Evolutionary conservation across 306 rosid genomes (phyloP).

Genomic region (Casuarina glauca): DNA sequence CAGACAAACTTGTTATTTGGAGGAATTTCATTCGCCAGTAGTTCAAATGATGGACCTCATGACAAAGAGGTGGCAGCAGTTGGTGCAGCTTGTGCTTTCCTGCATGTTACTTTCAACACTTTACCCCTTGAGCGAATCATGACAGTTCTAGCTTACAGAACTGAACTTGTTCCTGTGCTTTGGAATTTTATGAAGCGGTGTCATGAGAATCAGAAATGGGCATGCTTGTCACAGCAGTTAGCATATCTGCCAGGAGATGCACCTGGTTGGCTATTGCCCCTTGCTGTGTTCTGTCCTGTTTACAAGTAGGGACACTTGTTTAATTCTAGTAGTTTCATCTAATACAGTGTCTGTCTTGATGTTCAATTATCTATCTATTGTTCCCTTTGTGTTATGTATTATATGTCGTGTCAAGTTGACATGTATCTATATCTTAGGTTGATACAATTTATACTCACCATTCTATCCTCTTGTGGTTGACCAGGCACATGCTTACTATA

Average conservation of each 20-base stretch:
- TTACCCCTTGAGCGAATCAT: slow-evolving; percentile 84
- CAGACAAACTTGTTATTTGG: slow-evolving; percentile 84
- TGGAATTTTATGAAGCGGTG: slow-evolving; percentile 94
- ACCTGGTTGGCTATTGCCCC: slow-evolving; percentile 95
- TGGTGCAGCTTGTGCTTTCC: slow-evolving; percentile 88
- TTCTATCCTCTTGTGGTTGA: slow-evolving; percentile 29
- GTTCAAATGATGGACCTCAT: slow-evolving; percentile 50
- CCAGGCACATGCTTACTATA: slow-evolving; percentile 93
- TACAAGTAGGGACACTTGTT: slow-evolving; percentile 68
- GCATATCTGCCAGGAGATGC: slow-evolving; percentile 82
- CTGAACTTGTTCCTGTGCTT: slow-evolving; percentile 89
- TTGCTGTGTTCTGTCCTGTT: slow-evolving; percentile 95
- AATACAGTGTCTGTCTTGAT: slow-evolving; percentile 15
- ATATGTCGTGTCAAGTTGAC: slow-evolving; percentile 16
- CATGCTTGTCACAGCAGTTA: slow-evolving; percentile 67
- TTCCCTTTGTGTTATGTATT: neutral
- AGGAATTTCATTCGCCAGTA: slow-evolving; percentile 56
- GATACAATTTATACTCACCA: slow-evolving; percentile 21
- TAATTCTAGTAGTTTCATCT: slow-evolving; percentile 4
- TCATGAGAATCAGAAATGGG: slow-evolving; percentile 85
- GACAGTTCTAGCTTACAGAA: slow-evolving; percentile 94
- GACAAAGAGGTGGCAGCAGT: slow-evolving; percentile 83
- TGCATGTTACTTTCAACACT: slow-evolving; percentile 76
- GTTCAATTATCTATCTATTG: slow-evolving; percentile 9
- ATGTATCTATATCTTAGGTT: slow-evolving; percentile 26